Conservation (phyloP, 129 eudicot species). For the Ambrosia artemisiifolia region DNA sequence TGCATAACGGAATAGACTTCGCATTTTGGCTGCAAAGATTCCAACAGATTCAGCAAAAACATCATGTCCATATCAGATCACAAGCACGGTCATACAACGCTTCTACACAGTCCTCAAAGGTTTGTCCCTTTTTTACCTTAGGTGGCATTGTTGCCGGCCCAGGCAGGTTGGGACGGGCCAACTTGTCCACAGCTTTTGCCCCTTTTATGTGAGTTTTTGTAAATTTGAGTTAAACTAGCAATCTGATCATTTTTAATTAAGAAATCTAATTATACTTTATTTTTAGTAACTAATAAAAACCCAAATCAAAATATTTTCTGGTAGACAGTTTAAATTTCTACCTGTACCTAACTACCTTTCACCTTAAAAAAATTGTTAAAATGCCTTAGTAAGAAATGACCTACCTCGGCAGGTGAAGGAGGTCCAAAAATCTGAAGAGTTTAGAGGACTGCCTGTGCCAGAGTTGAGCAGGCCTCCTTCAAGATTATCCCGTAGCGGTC, state of each 20-base stretch:
- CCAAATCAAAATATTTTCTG: neutral
- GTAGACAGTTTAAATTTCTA: neutral
- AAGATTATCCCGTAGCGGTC: conserved; percentile 58
- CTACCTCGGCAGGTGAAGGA: conserved; percentile 46
- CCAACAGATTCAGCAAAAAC: conserved; percentile 73
- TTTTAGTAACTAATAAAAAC: neutral
- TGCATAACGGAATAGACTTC: conserved; percentile 66
- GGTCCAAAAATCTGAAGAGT: conserved; percentile 41
- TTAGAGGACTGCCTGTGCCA: conserved; percentile 33
- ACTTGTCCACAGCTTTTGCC: neutral
- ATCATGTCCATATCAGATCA: conserved; percentile 55
- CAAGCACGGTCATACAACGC: conserved; percentile 40
- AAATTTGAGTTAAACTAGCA: neutral
- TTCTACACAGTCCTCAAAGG: conserved; percentile 61
- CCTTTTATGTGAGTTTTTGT: neutral
- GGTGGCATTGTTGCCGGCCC: neutral
- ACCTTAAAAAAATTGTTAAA: neutral
- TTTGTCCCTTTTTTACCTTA: conserved; percentile 15
- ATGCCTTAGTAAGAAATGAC: neutral
- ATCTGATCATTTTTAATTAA: neutral
- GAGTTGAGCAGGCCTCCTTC: conserved; percentile 54
- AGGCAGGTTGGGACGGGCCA: neutral
- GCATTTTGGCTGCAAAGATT: conserved; percentile 65
- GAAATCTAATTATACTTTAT: neutral
- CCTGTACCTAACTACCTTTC: neutral